Percentiles rank a stretch among this genome's conserved stretches.
phyloP scores from a whole-genome alignment of 2,329 filamentous ascomycete species.

The Blastomyces percursus region DNA sequence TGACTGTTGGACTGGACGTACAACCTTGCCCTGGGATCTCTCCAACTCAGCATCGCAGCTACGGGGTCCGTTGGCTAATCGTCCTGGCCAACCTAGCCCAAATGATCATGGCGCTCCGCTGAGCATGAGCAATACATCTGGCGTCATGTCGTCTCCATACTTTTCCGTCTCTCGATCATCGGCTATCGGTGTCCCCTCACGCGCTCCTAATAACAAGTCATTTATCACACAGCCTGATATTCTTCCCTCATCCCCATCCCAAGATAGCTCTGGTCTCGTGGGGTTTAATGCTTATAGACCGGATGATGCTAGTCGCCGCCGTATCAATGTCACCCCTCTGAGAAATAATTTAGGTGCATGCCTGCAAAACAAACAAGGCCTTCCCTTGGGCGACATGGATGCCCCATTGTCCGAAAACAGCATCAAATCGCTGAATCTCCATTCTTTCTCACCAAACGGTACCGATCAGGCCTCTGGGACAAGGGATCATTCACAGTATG shows the following conservation, averaged over 20 bases:
- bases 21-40: conserved; percentile 49
- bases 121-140: conserved; percentile 26
- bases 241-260: conserved; percentile 2
- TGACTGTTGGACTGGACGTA: conserved; percentile 48
- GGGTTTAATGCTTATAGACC: conserved; percentile 24
- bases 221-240: conserved; percentile 21
- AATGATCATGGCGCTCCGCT: conserved; percentile 32
- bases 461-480: conserved; percentile 21
- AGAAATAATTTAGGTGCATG: conserved; percentile 21
- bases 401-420: conserved; percentile 23
- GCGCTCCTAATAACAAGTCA: conserved; percentile 22
- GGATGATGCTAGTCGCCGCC: conserved; percentile 25
- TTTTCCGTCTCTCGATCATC: conserved; percentile 37
- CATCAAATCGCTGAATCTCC: conserved; percentile 18
- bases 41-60: conserved; percentile 38
- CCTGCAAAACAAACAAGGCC: conserved; percentile 23
- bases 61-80: conserved; percentile 37
- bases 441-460: conserved; percentile 21
- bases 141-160: conserved; percentile 35
- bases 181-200: conserved; percentile 35
- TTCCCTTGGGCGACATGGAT: conserved; percentile 22
- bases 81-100: conserved; percentile 46
- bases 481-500: conserved; percentile 18
- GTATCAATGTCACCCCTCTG: conserved; percentile 24
- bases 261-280: conserved; percentile 14